Conservation (phyloP, 2,329 filamentous ascomycete genomes). For the Monosporascus sp. region DNA sequence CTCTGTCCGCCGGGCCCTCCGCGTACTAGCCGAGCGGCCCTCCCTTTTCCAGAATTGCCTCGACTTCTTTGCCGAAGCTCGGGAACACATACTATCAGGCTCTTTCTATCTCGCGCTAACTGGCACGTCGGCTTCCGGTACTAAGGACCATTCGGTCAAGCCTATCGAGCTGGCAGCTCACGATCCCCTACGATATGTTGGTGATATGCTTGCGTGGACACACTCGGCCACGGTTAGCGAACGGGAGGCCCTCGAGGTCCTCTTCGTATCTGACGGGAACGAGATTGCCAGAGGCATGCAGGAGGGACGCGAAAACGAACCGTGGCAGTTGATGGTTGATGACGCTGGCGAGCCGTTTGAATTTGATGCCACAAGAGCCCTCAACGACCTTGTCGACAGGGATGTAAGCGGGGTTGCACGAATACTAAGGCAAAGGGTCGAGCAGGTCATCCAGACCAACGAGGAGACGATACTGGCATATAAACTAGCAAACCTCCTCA, state of each 20-base stretch:
- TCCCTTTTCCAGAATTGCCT: conserved; percentile 89
- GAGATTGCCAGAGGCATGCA: conserved; percentile 80
- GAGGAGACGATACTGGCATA: conserved; percentile 86
- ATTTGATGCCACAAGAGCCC: conserved; percentile 76
- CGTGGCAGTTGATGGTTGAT: conserved; percentile 67
- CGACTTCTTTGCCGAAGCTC: conserved; percentile 85
- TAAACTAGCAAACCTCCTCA: conserved; percentile 81
- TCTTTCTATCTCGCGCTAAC: conserved; percentile 86
- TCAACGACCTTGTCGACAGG: conserved; percentile 82
- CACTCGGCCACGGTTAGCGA: conserved; percentile 94
- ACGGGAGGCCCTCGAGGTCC: conserved; percentile 80
- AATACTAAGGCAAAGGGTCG: conserved; percentile 81
- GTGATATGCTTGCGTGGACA: conserved; percentile 96
- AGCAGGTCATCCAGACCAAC: conserved; percentile 88
- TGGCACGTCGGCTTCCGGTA: conserved; percentile 56
- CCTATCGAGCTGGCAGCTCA: conserved; percentile 93
- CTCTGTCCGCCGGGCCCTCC: conserved; percentile 75
- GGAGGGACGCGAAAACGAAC: conserved; percentile 73
- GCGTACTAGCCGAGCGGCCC: conserved; percentile 83
- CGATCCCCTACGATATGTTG: conserved; percentile 84
- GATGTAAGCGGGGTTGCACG: conserved; percentile 77
- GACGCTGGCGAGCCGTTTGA: conserved; percentile 45
- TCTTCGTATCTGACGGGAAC: conserved; percentile 87
- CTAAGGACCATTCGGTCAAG: conserved; percentile 61
- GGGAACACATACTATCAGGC: conserved; percentile 81